phyloP scores from a whole-genome alignment of 2,329 filamentous ascomycete species.

The Aspergillus chevalieri region DNA sequence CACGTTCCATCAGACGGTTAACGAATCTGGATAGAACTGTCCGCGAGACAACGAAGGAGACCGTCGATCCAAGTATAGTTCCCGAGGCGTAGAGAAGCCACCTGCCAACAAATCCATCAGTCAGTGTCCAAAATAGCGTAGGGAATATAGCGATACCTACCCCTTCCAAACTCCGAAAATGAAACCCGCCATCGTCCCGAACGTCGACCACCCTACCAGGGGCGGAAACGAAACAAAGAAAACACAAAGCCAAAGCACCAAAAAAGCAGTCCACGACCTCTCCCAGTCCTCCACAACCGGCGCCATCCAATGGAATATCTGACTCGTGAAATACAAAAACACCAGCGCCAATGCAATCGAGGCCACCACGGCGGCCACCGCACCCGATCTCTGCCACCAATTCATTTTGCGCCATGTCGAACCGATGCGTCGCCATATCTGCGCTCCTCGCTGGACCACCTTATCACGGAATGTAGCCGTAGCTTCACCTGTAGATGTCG shows the following conservation, averaged over 20 bases:
- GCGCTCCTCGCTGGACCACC: constrained; percentile 32
- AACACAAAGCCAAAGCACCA: constrained; percentile 68
- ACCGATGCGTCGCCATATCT: constrained; percentile 25
- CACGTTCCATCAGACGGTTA: constrained; percentile 68
- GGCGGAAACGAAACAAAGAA: constrained; percentile 79
- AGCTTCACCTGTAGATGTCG: no score
- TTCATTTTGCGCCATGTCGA: constrained; percentile 37
- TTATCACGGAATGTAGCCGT: constrained; percentile 28
- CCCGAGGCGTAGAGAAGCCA: constrained; percentile 79
- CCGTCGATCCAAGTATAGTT: constrained; percentile 70
- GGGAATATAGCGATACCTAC: constrained; percentile 44
- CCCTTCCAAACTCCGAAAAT: constrained; percentile 66
- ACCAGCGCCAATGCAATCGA: constrained; percentile 56
- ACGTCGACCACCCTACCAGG: constrained; percentile 77
- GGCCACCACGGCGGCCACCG: constrained; percentile 47
- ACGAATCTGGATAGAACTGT: constrained; percentile 75
- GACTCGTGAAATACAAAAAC: constrained; percentile 70
- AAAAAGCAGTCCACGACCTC: constrained; percentile 62
- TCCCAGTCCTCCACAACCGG: constrained; percentile 74
- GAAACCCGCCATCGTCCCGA: constrained; percentile 63
- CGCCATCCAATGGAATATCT: constrained; percentile 68
- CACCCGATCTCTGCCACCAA: constrained; percentile 55
- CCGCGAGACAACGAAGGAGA: constrained; percentile 72
- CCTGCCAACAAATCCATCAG: constrained; percentile 42
- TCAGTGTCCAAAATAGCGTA: constrained; percentile 1